Base-by-base conservation (phyloP, 2,329 filamentous ascomycete species). In the Samsoniella hepiali region DNA sequence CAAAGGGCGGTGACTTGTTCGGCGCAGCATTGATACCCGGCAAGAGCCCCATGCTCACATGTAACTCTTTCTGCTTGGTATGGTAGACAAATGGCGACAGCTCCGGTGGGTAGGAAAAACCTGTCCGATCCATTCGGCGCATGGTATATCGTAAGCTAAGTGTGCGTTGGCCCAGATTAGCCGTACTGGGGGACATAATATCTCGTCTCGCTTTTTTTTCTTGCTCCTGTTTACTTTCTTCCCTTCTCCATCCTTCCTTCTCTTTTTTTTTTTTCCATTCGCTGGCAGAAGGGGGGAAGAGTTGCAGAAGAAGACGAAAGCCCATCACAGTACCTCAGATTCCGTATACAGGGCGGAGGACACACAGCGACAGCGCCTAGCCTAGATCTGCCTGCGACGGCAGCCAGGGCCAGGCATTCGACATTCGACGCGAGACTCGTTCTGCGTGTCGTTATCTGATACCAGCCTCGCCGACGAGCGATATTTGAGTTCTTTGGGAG, bases 1-100 rank as follows among this genome's bases (percentile, higher is more conserved):
- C 58, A 61, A 61, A 61, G 58, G 58, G 58, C 58, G 58, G 58
- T 61, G 58, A 61, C 58, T 45, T 61, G 29, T 13, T 38, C 38
- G 38, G 58, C 15, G 38, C 36, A 32, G 58, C 34, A 11, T 61
- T 61, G 58, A 54, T 50, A 45, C 57, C 57, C 32, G n/a, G 57
- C n/a, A 36, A 51, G 15, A 34, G 32, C 47, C 58, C 58, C 58
- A 61, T 61, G 49, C 45, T 53, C 58, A 44, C 49, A 61, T 61
- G 47, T 53, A 54, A 55, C 51, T 38, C 42, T 60, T 31, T 42
- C 22, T 4, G 6, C 22, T 29, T 31, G 32, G 17, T 36, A 11
- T 29, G 32, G 44, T 45, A 45, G 55, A 47, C 40, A 27, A 15
- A 29, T 22, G 29, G 22, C 55, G 31, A 47, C 29, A 36, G 44